Conservation (phyloP, 805 yeast species). For the Candida tallmaniae region DNA sequence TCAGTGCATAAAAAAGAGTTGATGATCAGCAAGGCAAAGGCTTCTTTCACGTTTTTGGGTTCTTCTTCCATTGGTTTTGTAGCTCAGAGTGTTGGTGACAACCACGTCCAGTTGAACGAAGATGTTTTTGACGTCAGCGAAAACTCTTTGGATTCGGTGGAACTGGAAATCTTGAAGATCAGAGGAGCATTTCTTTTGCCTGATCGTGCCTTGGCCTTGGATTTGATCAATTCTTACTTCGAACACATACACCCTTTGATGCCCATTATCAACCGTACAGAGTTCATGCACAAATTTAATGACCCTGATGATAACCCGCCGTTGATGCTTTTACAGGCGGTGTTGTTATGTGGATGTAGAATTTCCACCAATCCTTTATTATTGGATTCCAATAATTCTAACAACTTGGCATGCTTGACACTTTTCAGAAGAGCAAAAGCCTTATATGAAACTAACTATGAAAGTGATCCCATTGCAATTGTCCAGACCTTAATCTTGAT, state of each 20-base stretch:
- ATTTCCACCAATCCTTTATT: slow-evolving; percentile 51
- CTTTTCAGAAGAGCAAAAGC: slow-evolving; percentile 73
- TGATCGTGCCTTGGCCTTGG: slow-evolving; percentile 50
- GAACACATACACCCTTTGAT: slow-evolving; percentile 60
- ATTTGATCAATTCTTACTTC: slow-evolving; percentile 59
- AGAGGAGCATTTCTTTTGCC: slow-evolving; percentile 74
- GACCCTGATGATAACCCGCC: slow-evolving; percentile 58
- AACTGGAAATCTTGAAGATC: slow-evolving; percentile 57
- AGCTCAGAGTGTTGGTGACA: slow-evolving; percentile 43
- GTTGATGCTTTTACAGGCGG: slow-evolving; percentile 60
- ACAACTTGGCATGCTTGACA: slow-evolving; percentile 46
- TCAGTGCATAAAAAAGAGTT: slow-evolving; percentile 33
- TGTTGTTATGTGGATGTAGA: slow-evolving; percentile 65
- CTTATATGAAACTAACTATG: slow-evolving; percentile 64
- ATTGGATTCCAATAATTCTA: slow-evolving; percentile 46
- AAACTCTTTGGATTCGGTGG: slow-evolving; percentile 48
- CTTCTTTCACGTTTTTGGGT: slow-evolving; percentile 48
- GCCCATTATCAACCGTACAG: slow-evolving; percentile 62
- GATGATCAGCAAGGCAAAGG: slow-evolving; percentile 19
- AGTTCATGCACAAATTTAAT: slow-evolving; percentile 55
- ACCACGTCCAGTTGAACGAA: slow-evolving; percentile 43
- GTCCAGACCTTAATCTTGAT: slow-evolving; percentile 60
- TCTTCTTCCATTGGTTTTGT: slow-evolving; percentile 46
- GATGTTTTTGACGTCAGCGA: slow-evolving; percentile 35
- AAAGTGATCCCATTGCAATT: slow-evolving; percentile 56